Percentiles rank a stretch among this genome's conserved stretches.
phyloP scores from a whole-genome alignment of 2,329 filamentous ascomycete species.

The Chaetomium sp. region DNA sequence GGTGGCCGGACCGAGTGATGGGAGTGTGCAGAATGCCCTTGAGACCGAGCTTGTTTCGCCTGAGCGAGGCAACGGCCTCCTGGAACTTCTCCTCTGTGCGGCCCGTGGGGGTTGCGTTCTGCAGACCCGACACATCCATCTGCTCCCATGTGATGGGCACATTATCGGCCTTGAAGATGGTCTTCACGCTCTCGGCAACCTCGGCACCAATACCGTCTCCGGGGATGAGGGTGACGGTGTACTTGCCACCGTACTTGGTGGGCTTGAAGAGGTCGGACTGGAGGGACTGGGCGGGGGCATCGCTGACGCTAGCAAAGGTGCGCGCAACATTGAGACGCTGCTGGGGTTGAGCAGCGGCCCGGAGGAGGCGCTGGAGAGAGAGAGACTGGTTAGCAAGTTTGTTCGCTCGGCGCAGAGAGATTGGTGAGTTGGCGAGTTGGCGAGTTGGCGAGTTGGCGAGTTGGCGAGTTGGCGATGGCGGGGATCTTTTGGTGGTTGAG shows the following conservation, averaged over 20 bases:
- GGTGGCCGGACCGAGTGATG: conserved; percentile 93
- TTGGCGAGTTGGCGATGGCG: conserved; percentile 9
- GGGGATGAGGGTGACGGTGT: conserved; percentile 97
- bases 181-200: conserved; percentile 97
- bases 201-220: conserved; percentile 98
- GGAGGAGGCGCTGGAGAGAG: conserved; percentile 53
- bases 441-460: background rate
- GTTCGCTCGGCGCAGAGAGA: background rate
- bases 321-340: conserved; percentile 46
- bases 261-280: conserved; percentile 98
- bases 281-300: conserved; percentile 59
- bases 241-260: conserved; percentile 98
- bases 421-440: background rate
- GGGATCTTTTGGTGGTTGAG: conserved; percentile 14
- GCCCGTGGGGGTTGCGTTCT: conserved; percentile 69
- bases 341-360: conserved; percentile 50
- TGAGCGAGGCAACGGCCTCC: conserved; percentile 91
- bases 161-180: conserved; percentile 99
- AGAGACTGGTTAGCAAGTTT: conserved; percentile 36
- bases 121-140: conserved; percentile 90
- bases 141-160: conserved; percentile 99
- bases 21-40: conserved; percentile 99
- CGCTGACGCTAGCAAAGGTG: conserved; percentile 78
- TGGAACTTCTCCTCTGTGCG: conserved; percentile 94
- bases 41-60: conserved; percentile 97